Evolutionary conservation across 78 protist genomes (phyloP), one percentile per base, ranked within the genome.

Genomic region (Dictyostelium intermedium): DNA sequence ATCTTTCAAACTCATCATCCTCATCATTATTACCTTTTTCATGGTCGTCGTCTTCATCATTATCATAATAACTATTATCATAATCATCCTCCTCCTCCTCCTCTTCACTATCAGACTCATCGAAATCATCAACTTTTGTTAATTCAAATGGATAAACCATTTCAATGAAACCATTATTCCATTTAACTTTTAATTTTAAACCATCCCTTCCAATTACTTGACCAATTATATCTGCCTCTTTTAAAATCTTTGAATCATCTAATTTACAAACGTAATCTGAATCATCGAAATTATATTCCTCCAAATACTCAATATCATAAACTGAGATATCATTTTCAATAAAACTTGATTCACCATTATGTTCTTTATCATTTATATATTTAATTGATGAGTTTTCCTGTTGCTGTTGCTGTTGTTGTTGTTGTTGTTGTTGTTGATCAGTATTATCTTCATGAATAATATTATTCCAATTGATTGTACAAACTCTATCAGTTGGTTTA

Each of bases 251-350:
- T 25, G 18, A 25, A 10, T 80, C 69, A 47, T 47, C 37, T 4
- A 47, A 23, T 80, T 80, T 80, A 30, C 84, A 78, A 56, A 89
- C 94, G 56, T 63, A 89, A 47, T 89, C 94, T 23, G 94, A 89
- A n/a, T 69, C 87, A 50, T 89, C 94, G 20, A 89, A 78, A 69
- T 89, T 89, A 80, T 56, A 60, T 3, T 89, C 84, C 13, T 80
- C 94, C 1, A 80, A 18, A 80, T 70, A 89, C 30, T 80, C 85
- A 4, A 89, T 80, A 13, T 66, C 78, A 50, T 89, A 89, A 13
- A 89, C 87, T n/a, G 94, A 80, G 1, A 89, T 74, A 80, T 89
- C 82, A 8, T 45, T 27, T 34, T 89, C 87, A 13, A 82, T 16
- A 82, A 2, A 82, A 23, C 30, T 39, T 39, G 50, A 37, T 6